Conservation (phyloP, 1,284 basidiomycete genomes). For the Sanghuangporus weigelae region DNA sequence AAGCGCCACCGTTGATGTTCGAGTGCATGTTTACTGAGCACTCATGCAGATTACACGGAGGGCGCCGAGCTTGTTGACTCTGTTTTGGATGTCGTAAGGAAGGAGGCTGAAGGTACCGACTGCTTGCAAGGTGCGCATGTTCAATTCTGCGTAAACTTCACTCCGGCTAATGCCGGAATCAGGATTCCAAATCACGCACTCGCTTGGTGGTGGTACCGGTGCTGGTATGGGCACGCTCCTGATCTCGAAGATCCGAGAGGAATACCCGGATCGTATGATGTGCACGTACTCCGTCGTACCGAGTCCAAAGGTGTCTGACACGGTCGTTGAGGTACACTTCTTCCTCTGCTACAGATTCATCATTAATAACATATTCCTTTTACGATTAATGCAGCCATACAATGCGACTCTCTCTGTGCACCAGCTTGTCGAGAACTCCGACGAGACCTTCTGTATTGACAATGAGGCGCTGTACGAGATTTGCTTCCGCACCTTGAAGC, state of each 20-base stretch:
- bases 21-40: neutral
- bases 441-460: conserved; percentile 89
- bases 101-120: conserved; percentile 78
- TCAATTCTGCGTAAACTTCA: conserved; percentile 88
- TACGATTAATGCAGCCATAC: conserved; percentile 93
- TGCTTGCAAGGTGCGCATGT: conserved; percentile 93
- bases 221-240: conserved; percentile 82
- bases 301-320: conserved; percentile 65
- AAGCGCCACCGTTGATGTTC: conserved; percentile 29
- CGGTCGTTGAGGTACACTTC: neutral
- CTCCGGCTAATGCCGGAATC: conserved; percentile 27
- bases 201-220: conserved; percentile 93
- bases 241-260: conserved; percentile 84
- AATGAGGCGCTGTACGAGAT: conserved; percentile 99
- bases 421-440: conserved; percentile 89
- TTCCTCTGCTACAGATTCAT: conserved; percentile 5
- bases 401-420: conserved; percentile 91
- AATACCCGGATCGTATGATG: conserved; percentile 91
- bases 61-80: conserved; percentile 92
- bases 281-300: conserved; percentile 91
- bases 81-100: conserved; percentile 72
- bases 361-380: conserved; percentile 40
- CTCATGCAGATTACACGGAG: conserved; percentile 77
- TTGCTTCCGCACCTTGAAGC: conserved; percentile 95
- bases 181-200: conserved; percentile 88